Percentiles rank a stretch among this genome's conserved stretches.
Evolutionary conservation across 2,329 filamentous ascomycete species (phyloP).

Genomic region (Paramyrothecium roridum): DNA sequence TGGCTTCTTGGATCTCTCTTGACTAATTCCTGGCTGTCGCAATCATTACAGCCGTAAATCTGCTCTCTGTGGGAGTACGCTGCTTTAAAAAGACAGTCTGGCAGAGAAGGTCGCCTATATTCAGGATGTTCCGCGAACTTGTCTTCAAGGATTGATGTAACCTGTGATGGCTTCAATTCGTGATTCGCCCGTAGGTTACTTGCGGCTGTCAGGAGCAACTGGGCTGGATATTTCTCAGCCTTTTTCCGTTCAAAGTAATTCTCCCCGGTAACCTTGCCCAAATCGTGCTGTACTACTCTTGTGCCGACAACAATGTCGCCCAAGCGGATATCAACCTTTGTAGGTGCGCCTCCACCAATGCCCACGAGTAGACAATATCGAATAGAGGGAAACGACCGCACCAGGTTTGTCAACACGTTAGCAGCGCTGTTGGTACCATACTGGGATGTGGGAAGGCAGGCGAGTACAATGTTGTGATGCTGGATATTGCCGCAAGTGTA

Average conservation of each 20-base stretch:
- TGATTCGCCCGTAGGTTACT: no score
- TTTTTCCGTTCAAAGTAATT: neutral
- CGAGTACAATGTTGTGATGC: conserved; percentile 11
- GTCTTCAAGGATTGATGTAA: no score
- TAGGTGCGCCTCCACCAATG: conserved; percentile 14
- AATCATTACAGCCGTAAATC: neutral
- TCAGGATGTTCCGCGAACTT: no score
- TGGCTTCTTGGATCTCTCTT: neutral
- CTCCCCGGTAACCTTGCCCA: neutral
- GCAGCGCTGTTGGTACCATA: conserved; percentile 6
- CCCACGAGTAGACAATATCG: conserved; percentile 11
- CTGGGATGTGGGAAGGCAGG: conserved; percentile 8
- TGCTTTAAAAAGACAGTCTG: no score
- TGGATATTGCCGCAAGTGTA: conserved; percentile 11
- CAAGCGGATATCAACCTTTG: conserved; percentile 11
- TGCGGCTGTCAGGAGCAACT: no score
- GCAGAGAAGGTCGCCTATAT: no score
- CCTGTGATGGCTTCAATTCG: no score
- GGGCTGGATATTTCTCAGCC: neutral
- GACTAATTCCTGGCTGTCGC: neutral
- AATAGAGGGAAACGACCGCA: neutral
- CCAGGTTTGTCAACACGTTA: neutral
- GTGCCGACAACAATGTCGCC: conserved; percentile 12
- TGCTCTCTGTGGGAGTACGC: neutral
- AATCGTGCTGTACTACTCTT: neutral